phyloP scores from a whole-genome alignment of 2,329 filamentous ascomycete genomes.

The Monascus ruber region DNA sequence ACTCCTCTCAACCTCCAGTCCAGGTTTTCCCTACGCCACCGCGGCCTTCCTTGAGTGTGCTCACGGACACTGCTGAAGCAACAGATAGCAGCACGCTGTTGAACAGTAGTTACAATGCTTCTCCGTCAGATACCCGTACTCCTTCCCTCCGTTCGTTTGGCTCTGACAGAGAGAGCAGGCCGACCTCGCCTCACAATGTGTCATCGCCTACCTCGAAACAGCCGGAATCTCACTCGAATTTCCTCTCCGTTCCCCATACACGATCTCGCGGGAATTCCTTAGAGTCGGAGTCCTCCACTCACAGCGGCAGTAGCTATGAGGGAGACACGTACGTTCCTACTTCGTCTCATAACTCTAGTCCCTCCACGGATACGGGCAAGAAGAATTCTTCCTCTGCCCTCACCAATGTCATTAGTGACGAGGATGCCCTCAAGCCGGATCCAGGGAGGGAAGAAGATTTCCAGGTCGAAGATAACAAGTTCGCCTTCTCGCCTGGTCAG shows the following conservation, averaged over 20 bases:
- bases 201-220: slow-evolving; percentile 49
- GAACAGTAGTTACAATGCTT: slow-evolving; percentile 19
- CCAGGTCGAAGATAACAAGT: slow-evolving; percentile 54
- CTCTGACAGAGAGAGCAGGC: slow-evolving; percentile 46
- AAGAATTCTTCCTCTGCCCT: slow-evolving; percentile 19
- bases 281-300: slow-evolving; percentile 48
- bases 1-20: slow-evolving; percentile 21
- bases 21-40: slow-evolving; percentile 24
- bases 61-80: slow-evolving; percentile 23
- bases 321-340: slow-evolving; percentile 43
- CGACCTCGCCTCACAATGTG: slow-evolving; percentile 56
- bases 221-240: slow-evolving; percentile 42
- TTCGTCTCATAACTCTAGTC: slow-evolving; percentile 31
- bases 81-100: slow-evolving; percentile 18
- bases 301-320: slow-evolving; percentile 41
- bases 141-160: slow-evolving; percentile 43
- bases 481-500: slow-evolving; percentile 63
- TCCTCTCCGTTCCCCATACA: slow-evolving; percentile 52
- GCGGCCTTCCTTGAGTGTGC: slow-evolving; percentile 25
- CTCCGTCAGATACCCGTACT: slow-evolving; percentile 40
- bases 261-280: slow-evolving; percentile 54
- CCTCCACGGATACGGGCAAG: slow-evolving; percentile 30
- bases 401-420: slow-evolving; percentile 42
- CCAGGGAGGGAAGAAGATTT: slow-evolving; percentile 62
- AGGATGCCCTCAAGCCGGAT: slow-evolving; percentile 56